A percentile compares a stretch with the other conserved stretches of the same genome.
These are phyloP conservation scores for Trametes punicea DNA, from an alignment of 768 basidiomycete genomes.

Conservation along the genomic window DNA sequence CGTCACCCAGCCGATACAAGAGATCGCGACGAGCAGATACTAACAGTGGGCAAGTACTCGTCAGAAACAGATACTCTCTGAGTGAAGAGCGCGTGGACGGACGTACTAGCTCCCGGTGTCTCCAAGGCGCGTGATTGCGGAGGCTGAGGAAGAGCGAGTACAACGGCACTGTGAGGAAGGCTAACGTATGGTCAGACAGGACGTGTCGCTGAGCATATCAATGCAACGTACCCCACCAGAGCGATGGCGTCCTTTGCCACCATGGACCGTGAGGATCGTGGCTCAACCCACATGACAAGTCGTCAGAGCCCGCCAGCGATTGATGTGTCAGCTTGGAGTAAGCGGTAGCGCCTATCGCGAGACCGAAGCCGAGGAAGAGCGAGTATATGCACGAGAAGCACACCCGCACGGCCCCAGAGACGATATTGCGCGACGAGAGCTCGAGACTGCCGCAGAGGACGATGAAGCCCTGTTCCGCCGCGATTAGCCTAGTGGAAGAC, in stretches of 20 bases:
- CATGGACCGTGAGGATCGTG: constrained; percentile 61
- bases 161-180: constrained; percentile 70
- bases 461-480: constrained; percentile 52
- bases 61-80: background rate
- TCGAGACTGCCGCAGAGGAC: constrained; percentile 74
- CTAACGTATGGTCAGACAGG: constrained; percentile 28
- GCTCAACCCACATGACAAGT: constrained; percentile 56
- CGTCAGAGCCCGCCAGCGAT: constrained; percentile 46
- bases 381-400: constrained; percentile 80
- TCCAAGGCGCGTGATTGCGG: constrained; percentile 59
- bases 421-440: constrained; percentile 75
- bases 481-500: background rate
- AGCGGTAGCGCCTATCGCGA: constrained; percentile 72
- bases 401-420: constrained; percentile 79
- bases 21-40: constrained; percentile 54
- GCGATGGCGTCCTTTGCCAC: constrained; percentile 69
- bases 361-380: constrained; percentile 73
- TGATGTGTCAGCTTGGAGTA: constrained; percentile 55
- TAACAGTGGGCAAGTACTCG: constrained; percentile 15
- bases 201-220: background rate
- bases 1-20: constrained; percentile 72
- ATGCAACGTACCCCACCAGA: constrained; percentile 60
- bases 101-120: constrained; percentile 53
- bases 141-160: constrained; percentile 65
- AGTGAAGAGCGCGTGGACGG: background rate